Evolutionary conservation across 2,329 filamentous ascomycete genomes (phyloP).

Genomic region (Colletotrichum costaricense): DNA sequence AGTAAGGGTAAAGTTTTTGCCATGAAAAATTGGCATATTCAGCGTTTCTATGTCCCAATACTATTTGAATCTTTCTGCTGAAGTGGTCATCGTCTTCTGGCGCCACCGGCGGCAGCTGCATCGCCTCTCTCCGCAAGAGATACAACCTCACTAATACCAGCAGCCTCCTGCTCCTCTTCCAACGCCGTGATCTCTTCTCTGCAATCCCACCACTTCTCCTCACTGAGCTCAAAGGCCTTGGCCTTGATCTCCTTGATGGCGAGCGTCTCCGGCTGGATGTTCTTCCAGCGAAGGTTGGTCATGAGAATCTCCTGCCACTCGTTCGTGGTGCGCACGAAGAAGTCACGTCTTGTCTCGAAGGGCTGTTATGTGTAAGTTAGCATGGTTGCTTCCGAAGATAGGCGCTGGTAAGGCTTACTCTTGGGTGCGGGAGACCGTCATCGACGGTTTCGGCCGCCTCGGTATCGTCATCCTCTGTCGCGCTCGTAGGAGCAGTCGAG

Average conservation of each 20-base stretch:
- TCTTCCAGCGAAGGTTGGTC: constrained; percentile 77
- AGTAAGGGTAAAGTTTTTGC: no score
- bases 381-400: neutral
- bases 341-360: constrained; percentile 91
- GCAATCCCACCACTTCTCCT: constrained; percentile 99
- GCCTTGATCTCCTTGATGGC: constrained; percentile 93
- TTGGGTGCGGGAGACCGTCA: constrained; percentile 80
- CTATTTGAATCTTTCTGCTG: neutral
- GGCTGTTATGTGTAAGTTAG: constrained; percentile 62
- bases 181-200: constrained; percentile 91
- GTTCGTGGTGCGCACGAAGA: constrained; percentile 87
- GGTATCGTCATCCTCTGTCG: constrained; percentile 57
- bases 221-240: constrained; percentile 88
- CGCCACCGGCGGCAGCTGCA: constrained; percentile 61
- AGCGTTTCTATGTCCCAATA: neutral
- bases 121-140: constrained; percentile 81
- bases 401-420: constrained; percentile 51
- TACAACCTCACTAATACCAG: constrained; percentile 94
- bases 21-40: neutral
- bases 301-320: constrained; percentile 93
- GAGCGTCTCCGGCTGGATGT: constrained; percentile 73
- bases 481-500: constrained; percentile 40
- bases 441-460: constrained; percentile 67
- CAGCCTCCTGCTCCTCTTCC: constrained; percentile 96
- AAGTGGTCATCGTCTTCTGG: constrained; percentile 35